phyloP scores from a whole-genome alignment of 2,329 filamentous ascomycete species.

The Sclerotinia borealis region DNA sequence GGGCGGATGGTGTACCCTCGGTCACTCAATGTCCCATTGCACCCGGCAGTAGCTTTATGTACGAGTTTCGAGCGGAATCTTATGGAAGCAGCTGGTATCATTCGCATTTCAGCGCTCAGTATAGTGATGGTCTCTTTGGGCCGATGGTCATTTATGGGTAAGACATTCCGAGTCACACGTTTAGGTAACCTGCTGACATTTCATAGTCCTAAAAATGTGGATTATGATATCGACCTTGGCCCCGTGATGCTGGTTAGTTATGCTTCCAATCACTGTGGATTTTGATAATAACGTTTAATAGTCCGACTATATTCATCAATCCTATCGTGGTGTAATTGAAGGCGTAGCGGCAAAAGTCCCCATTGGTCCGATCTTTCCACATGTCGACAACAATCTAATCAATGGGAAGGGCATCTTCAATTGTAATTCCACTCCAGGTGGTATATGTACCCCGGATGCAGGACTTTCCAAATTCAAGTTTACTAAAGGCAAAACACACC shows the following conservation, averaged over 20 bases:
- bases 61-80: slow-evolving; percentile 20
- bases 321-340: slow-evolving; percentile 35
- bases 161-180: neutral
- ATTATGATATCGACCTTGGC: slow-evolving; percentile 58
- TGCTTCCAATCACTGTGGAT: neutral
- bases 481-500: slow-evolving; percentile 37
- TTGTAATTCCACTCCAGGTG: slow-evolving; percentile 5
- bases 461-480: slow-evolving; percentile 33
- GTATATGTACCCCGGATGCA: slow-evolving; percentile 14
- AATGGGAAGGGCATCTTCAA: slow-evolving; percentile 22
- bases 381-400: slow-evolving; percentile 23
- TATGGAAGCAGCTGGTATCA: slow-evolving; percentile 54
- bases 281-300: neutral
- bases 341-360: slow-evolving; percentile 2
- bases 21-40: slow-evolving; percentile 59
- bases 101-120: slow-evolving; percentile 46
- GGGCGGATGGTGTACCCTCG: slow-evolving; percentile 38
- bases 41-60: slow-evolving; percentile 32
- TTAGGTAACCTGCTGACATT: neutral
- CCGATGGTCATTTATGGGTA: slow-evolving; percentile 50
- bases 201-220: slow-evolving; percentile 42
- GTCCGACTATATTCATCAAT: slow-evolving; percentile 34
- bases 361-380: neutral
- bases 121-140: slow-evolving; percentile 50
- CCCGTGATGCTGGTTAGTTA: slow-evolving; percentile 33